Conservation (phyloP, 176 grass and related monocot genomes). For the Carex kokanica region DNA sequence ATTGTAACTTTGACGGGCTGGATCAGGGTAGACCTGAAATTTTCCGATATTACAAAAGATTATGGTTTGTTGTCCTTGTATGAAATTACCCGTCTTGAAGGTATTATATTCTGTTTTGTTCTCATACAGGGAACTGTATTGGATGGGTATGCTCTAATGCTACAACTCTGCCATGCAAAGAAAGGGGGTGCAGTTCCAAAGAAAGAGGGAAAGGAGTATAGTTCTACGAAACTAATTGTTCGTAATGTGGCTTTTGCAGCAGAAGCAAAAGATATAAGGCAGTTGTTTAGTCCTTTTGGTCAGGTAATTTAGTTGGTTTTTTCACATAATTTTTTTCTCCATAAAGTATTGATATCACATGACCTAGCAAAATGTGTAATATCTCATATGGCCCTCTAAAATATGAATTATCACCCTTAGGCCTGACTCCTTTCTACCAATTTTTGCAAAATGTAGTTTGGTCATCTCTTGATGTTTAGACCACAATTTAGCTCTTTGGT, state of each 20-base stretch:
- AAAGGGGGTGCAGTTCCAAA: slow-evolving; percentile 47
- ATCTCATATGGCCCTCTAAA: not conserved
- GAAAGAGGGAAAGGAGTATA: slow-evolving; percentile 70
- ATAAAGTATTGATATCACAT: not conserved
- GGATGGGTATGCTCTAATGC: slow-evolving; percentile 86
- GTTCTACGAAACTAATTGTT: slow-evolving; percentile 84
- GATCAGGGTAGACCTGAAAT: not conserved
- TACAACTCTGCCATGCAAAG: slow-evolving; percentile 84
- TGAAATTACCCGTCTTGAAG: not conserved
- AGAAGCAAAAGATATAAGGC: slow-evolving; percentile 67
- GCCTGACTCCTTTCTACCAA: not conserved
- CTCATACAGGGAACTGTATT: slow-evolving; percentile 67
- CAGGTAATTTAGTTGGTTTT: slow-evolving; percentile 47
- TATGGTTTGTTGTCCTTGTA: not conserved
- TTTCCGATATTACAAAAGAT: not conserved
- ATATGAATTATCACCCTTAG: not conserved
- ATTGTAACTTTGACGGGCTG: not conserved
- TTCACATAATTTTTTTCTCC: not conserved
- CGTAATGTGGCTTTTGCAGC: slow-evolving; percentile 94
- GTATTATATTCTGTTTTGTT: not conserved
- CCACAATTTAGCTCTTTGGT: not conserved
- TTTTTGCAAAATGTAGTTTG: not conserved
- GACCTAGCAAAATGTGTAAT: not conserved
- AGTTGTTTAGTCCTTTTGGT: slow-evolving; percentile 93
- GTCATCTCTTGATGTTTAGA: not conserved